phyloP scores from a whole-genome alignment of 2,329 filamentous ascomycete genomes.

The Knufia fluminis region DNA sequence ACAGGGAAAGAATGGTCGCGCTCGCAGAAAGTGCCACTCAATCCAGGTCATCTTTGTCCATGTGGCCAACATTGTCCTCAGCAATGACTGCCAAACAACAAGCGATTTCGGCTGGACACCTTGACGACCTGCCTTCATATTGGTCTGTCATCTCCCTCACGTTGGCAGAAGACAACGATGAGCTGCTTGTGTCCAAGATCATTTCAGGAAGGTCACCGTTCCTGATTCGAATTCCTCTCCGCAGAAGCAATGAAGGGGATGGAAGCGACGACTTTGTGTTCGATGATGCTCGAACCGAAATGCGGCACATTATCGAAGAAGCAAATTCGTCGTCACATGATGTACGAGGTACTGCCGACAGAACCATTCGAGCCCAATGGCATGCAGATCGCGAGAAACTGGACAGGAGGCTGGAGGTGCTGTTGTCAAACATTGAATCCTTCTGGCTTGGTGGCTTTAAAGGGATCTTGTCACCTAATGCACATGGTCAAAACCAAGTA shows the following conservation, averaged over 20 bases:
- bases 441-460: constrained; percentile 94
- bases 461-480: constrained; percentile 77
- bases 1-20: constrained; percentile 11
- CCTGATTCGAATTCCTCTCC: constrained; percentile 74
- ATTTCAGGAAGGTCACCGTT: constrained; percentile 69
- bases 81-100: not conserved
- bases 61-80: not conserved
- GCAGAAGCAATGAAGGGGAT: constrained; percentile 69
- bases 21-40: constrained; percentile 10
- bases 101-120: constrained; percentile 54
- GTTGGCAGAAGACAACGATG: constrained; percentile 69
- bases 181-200: constrained; percentile 82
- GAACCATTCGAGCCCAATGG: constrained; percentile 72
- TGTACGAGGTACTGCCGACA: constrained; percentile 46
- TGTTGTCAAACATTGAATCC: constrained; percentile 78
- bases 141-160: constrained; percentile 86
- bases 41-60: constrained; percentile 9
- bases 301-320: constrained; percentile 69
- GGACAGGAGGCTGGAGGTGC: constrained; percentile 64
- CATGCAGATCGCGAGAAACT: constrained; percentile 78
- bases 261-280: constrained; percentile 79
- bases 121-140: constrained; percentile 48
- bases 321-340: constrained; percentile 79
- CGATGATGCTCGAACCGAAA: constrained; percentile 65
- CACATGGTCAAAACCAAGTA: constrained; percentile 54